Evolutionary conservation across 768 basidiomycete species (phyloP).

Genomic region (Pilatotrama ljubarskyi): DNA sequence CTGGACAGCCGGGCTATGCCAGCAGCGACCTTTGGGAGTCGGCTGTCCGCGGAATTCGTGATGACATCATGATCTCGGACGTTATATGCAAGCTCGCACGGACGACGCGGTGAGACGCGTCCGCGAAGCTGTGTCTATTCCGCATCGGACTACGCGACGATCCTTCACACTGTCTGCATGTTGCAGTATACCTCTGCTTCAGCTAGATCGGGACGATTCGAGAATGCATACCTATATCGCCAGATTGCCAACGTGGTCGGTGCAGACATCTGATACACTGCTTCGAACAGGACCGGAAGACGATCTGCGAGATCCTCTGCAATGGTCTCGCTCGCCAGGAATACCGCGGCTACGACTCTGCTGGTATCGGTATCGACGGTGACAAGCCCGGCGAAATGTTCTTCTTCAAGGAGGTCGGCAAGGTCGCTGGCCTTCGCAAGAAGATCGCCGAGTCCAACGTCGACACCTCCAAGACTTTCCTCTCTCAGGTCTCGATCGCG

Average conservation of each 20-base stretch:
- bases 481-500: slow-evolving; percentile 93
- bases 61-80: slow-evolving; percentile 11
- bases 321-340: slow-evolving; percentile 93
- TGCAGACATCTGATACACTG: not conserved
- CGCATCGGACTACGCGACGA: not conserved
- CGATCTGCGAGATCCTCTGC: slow-evolving; percentile 87
- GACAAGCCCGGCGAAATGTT: slow-evolving; percentile 75
- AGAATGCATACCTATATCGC: too few relatives aligned
- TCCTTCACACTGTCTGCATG: not conserved
- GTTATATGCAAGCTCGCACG: too few relatives aligned
- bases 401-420: slow-evolving; percentile 98
- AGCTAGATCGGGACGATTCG: too few relatives aligned
- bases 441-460: slow-evolving; percentile 72
- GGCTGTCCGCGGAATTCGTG: not conserved
- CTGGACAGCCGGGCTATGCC: not conserved
- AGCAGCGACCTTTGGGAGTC: not conserved
- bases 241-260: not conserved
- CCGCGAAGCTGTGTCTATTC: not conserved
- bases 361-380: slow-evolving; percentile 88
- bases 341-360: slow-evolving; percentile 98
- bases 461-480: slow-evolving; percentile 73
- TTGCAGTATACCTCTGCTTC: not conserved
- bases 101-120: not conserved
- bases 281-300: slow-evolving; percentile 70
- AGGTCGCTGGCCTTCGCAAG: slow-evolving; percentile 91